Percentiles rank a stretch among this genome's conserved stretches.
Evolutionary conservation across 2,329 filamentous ascomycete genomes (phyloP).

Genomic region (Fusarium zealandicum): DNA sequence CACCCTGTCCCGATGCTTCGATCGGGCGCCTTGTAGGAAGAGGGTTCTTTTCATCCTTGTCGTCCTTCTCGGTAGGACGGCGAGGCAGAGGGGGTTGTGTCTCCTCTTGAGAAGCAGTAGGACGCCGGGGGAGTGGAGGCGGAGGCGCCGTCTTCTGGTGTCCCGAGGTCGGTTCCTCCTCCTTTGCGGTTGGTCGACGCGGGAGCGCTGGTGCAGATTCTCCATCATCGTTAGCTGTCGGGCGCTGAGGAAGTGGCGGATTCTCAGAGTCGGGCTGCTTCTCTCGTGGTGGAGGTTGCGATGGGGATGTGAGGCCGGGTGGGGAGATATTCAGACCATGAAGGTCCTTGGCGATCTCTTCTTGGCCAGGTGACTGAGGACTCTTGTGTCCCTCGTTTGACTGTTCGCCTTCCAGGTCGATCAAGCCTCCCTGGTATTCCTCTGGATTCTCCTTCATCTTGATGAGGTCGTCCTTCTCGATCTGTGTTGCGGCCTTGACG

Average conservation of each 20-base stretch:
- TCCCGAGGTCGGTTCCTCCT: slow-evolving; percentile 4
- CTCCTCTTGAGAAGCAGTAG: slow-evolving; percentile 14
- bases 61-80: slow-evolving; percentile 19
- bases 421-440: slow-evolving; percentile 43
- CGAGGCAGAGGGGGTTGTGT: slow-evolving; percentile 21
- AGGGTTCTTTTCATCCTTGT: slow-evolving; percentile 15
- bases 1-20: slow-evolving; percentile 7
- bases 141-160: not conserved
- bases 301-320: slow-evolving; percentile 35
- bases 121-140: slow-evolving; percentile 27
- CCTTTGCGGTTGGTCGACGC: slow-evolving; percentile 7
- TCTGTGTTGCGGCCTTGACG: slow-evolving; percentile 53
- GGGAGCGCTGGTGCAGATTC: slow-evolving; percentile 20
- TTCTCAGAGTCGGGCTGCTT: slow-evolving; percentile 7
- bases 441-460: slow-evolving; percentile 51
- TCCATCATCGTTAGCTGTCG: not conserved
- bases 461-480: slow-evolving; percentile 61
- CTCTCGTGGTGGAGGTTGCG: slow-evolving; percentile 18
- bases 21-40: slow-evolving; percentile 28
- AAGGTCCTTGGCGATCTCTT: slow-evolving; percentile 37
- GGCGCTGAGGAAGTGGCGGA: slow-evolving; percentile 28
- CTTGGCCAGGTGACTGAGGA: slow-evolving; percentile 20
- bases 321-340: slow-evolving; percentile 42
- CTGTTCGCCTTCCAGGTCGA: slow-evolving; percentile 40
- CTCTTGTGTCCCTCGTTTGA: slow-evolving; percentile 16